Conservation (phyloP, 371 early-diverging fungal species). For the Apophysomyces trapeziformis region DNA sequence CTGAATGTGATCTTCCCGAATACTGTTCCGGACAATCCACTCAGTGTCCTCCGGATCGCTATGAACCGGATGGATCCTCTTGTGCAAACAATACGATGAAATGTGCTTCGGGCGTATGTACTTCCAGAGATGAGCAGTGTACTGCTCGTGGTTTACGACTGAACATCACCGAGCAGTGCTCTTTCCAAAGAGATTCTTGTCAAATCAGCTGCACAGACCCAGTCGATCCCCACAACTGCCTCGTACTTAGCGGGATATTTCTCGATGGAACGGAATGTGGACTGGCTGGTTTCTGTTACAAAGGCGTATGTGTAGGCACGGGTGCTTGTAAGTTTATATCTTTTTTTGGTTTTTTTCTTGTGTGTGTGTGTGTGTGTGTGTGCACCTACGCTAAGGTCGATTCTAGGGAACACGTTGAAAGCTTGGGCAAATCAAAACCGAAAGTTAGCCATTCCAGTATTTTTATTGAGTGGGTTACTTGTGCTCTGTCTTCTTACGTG, state of each 20-base stretch:
- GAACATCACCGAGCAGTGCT: slow-evolving; percentile 53
- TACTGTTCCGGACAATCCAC: slow-evolving; percentile 78
- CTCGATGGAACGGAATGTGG: slow-evolving; percentile 94
- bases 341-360: no score
- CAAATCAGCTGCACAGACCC: slow-evolving; percentile 74
- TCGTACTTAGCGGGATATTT: slow-evolving; percentile 77
- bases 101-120: slow-evolving; percentile 92
- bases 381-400: no score
- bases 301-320: slow-evolving; percentile 53
- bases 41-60: slow-evolving; percentile 77
- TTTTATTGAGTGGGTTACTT: slow-evolving; percentile 53
- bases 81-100: slow-evolving; percentile 66
- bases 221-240: slow-evolving; percentile 46
- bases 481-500: slow-evolving; percentile 38
- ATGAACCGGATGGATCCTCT: slow-evolving; percentile 69
- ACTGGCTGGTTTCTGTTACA: slow-evolving; percentile 65
- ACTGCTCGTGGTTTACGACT: slow-evolving; percentile 61
- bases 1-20: slow-evolving; percentile 86
- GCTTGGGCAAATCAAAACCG: slow-evolving; percentile 60
- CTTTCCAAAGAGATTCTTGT: slow-evolving; percentile 64
- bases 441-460: slow-evolving; percentile 61
- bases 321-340: slow-evolving; percentile 43
- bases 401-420: slow-evolving; percentile 35
- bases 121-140: slow-evolving; percentile 87
- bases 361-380: no score